phyloP scores from a whole-genome alignment of 306 rosid species.

The Ormosia semicastrata region DNA sequence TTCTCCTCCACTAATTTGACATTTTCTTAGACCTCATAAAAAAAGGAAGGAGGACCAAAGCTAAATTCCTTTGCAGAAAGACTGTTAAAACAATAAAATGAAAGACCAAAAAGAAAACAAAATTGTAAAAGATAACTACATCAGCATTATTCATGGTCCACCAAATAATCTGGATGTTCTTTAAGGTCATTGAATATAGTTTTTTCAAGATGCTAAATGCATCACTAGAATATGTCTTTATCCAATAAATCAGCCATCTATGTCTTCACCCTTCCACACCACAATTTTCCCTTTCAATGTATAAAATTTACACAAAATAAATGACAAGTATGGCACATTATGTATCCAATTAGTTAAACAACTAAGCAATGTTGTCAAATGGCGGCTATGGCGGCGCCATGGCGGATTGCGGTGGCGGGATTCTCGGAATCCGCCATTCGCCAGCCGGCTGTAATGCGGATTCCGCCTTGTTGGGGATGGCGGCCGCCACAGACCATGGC shows the following conservation, averaged over 20 bases:
- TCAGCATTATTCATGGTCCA: not conserved
- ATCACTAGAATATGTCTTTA: not conserved
- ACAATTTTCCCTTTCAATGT: not conserved
- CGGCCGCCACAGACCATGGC: too few species aligned
- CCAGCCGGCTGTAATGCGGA: too few species aligned
- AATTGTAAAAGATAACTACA: not conserved
- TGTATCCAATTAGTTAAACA: not conserved
- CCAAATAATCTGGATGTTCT: not conserved
- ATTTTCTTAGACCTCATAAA: not conserved
- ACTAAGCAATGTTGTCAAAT: too few species aligned
- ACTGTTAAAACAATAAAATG: not conserved
- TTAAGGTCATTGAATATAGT: not conserved
- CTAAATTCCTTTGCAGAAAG: not conserved
- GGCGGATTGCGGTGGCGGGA: too few species aligned
- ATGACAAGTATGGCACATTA: not conserved
- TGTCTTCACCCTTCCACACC: not conserved
- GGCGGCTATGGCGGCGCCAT: too few species aligned
- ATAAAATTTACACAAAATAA: not conserved
- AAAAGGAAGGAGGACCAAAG: not conserved
- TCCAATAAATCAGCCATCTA: not conserved
- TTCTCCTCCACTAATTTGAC: not conserved
- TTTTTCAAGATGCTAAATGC: not conserved
- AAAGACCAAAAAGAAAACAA: not conserved
- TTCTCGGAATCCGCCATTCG: too few species aligned
- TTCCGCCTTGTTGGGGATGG: too few species aligned